Percentiles rank a stretch among this genome's conserved stretches.
These are phyloP conservation scores for Aquilaria agallochum DNA, from an alignment of 441 rosid species.

Conservation along the genomic window DNA sequence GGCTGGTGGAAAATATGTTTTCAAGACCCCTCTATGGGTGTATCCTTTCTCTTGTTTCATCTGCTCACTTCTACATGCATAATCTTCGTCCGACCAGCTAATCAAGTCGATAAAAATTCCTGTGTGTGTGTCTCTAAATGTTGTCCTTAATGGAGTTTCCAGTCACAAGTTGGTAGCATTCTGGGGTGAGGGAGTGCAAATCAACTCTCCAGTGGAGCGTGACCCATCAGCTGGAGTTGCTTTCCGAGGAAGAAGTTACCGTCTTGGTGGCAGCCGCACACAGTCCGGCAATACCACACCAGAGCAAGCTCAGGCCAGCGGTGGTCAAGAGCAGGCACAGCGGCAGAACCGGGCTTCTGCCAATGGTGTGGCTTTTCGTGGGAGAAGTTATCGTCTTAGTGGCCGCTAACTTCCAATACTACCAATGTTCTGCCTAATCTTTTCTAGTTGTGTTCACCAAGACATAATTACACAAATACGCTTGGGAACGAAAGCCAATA, in stretches of 20 bases:
- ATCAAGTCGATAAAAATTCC: background rate
- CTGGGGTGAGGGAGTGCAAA: conserved; percentile 52
- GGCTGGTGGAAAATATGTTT: conserved; percentile 39
- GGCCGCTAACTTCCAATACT: conserved; percentile 8
- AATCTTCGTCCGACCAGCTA: background rate
- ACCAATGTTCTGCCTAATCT: too few species aligned
- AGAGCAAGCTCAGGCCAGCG: conserved; percentile 1
- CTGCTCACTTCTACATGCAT: background rate
- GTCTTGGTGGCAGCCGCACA: conserved; percentile 23
- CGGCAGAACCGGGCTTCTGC: conserved; percentile 18
- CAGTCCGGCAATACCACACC: conserved; percentile 3
- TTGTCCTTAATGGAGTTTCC: conserved; percentile 18
- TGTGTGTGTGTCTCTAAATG: background rate
- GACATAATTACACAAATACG: too few species aligned
- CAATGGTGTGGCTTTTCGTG: conserved; percentile 38
- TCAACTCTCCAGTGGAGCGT: conserved; percentile 45
- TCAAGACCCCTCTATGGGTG: conserved; percentile 69
- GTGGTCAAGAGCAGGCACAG: conserved; percentile 1
- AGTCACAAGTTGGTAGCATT: conserved; percentile 58
- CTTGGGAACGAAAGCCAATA: too few species aligned
- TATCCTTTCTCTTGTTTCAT: conserved; percentile 31
- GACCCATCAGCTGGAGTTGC: conserved; percentile 43
- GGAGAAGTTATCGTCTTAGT: conserved; percentile 44
- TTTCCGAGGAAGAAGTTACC: conserved; percentile 48
- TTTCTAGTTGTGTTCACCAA: too few species aligned